phyloP scores from a whole-genome alignment of 768 basidiomycete genomes.

The Pleurotus sapidus region DNA sequence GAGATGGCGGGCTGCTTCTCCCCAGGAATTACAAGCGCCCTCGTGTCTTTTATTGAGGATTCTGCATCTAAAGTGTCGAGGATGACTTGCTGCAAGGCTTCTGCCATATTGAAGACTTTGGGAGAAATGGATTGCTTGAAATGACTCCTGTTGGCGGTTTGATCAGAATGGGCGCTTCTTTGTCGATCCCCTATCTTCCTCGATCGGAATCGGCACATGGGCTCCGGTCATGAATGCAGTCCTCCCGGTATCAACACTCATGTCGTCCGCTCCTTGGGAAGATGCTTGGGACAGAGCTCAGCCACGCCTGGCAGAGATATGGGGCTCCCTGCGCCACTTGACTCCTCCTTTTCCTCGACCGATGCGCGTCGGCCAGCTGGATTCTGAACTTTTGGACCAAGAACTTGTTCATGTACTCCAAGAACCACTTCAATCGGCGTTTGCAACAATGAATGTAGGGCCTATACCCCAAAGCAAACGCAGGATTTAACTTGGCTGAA shows the following conservation, averaged over 20 bases:
- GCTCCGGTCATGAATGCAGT: not conserved
- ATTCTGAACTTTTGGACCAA: slow-evolving; percentile 86
- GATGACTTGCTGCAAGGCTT: slow-evolving; percentile 75
- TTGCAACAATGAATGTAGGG: slow-evolving; percentile 66
- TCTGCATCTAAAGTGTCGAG: slow-evolving; percentile 66
- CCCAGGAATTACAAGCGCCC: slow-evolving; percentile 65
- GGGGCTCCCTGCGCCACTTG: slow-evolving; percentile 31
- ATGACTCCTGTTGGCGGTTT: not conserved
- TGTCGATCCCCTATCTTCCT: not conserved
- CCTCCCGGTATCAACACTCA: not conserved
- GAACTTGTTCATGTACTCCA: slow-evolving; percentile 80
- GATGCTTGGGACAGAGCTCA: slow-evolving; percentile 64
- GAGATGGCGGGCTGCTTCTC: slow-evolving; percentile 52
- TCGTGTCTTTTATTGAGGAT: slow-evolving; percentile 62
- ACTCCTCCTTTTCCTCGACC: slow-evolving; percentile 41
- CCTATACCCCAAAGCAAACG: not conserved
- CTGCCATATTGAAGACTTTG: slow-evolving; percentile 50
- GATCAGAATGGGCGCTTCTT: not conserved
- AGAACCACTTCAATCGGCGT: slow-evolving; percentile 75
- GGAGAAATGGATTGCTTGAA: not conserved
- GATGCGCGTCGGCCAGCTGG: slow-evolving; percentile 85
- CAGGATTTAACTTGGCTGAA: slow-evolving; percentile 27
- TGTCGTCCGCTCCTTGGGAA: slow-evolving; percentile 43
- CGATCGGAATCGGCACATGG: not conserved
- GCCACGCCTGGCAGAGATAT: slow-evolving; percentile 47